A percentile compares a stretch with the other conserved stretches of the same genome.
Evolutionary conservation across 192 early-diverging fungal genomes (phyloP).

Genomic region (Dissophora ornata): DNA sequence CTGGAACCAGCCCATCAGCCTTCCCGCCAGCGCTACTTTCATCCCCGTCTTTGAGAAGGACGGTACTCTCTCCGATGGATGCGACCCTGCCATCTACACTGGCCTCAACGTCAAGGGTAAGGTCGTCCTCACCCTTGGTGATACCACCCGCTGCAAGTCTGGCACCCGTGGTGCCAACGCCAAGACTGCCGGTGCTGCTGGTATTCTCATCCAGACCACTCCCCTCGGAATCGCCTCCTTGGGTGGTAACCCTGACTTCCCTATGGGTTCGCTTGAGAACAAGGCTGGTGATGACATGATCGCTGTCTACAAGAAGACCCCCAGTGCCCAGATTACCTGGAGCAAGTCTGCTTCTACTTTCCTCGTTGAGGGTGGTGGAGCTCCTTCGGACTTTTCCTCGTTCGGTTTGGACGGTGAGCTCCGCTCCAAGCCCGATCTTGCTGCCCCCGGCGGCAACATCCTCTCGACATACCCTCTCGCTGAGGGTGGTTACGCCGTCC

Average conservation of each 20-base stretch:
- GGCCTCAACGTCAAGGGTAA: conserved; percentile 25
- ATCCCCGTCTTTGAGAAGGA: conserved; percentile 38
- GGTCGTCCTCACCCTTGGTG: conserved; percentile 64
- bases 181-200: conserved; percentile 19
- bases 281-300: conserved; percentile 48
- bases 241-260: conserved; percentile 37
- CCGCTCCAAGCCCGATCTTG: conserved; percentile 66
- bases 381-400: too few species aligned
- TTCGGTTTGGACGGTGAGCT: too few species aligned
- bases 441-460: conserved; percentile 63
- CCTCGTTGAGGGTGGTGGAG: conserved; percentile 49
- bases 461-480: conserved; percentile 45
- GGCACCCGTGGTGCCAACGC: conserved; percentile 59
- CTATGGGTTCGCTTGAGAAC: conserved; percentile 45
- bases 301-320: conserved; percentile 30
- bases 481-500: conserved; percentile 11
- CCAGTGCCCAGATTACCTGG: conserved; percentile 13
- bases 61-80: conserved; percentile 32
- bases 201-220: conserved; percentile 38
- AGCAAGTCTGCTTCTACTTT: conserved; percentile 4
- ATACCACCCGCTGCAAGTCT: conserved; percentile 43
- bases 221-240: conserved; percentile 40
- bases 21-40: conserved; percentile 44
- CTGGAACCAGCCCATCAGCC: conserved; percentile 47
- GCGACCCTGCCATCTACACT: conserved; percentile 25